Percentiles rank a stretch among this genome's conserved stretches.
Evolutionary conservation across 805 yeast genomes (phyloP).

Genomic region (Candida coquimbonensis): DNA sequence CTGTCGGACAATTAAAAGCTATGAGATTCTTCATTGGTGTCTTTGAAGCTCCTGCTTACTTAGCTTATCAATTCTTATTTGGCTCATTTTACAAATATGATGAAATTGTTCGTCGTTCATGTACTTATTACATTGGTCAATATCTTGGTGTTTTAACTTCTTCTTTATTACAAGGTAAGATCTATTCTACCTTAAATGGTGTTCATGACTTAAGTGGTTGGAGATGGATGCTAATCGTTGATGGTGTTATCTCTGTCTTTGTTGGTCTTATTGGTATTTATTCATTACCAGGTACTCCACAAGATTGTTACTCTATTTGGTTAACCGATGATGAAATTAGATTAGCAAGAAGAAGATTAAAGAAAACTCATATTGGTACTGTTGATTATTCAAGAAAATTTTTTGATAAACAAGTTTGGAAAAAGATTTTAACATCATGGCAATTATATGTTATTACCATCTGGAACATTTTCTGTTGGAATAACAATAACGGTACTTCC

Average conservation of each 20-base stretch:
- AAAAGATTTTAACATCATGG: conserved; percentile 46
- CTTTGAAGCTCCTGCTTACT: conserved; percentile 62
- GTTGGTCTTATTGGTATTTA: conserved; percentile 21
- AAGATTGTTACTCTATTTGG: conserved; percentile 44
- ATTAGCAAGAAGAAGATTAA: conserved; percentile 40
- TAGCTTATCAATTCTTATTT: conserved; percentile 51
- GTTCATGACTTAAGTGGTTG: conserved; percentile 45
- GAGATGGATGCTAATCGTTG: conserved; percentile 65
- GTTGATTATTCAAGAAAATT: conserved; percentile 19
- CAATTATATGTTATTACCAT: conserved; percentile 46
- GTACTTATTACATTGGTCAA: conserved; percentile 55
- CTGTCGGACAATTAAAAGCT: conserved; percentile 48
- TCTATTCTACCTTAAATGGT: conserved; percentile 35
- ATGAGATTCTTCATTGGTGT: conserved; percentile 61
- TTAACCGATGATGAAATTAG: conserved; percentile 52
- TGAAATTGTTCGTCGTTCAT: conserved; percentile 58
- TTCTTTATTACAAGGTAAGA: conserved; percentile 50
- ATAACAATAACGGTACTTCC: conserved; percentile 40
- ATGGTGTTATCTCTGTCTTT: conserved; percentile 46
- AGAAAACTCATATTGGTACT: conserved; percentile 28
- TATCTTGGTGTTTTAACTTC: conserved; percentile 54
- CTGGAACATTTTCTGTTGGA: conserved; percentile 53
- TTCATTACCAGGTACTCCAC: conserved; percentile 60
- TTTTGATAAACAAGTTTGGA: conserved; percentile 45
- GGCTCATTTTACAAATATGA: conserved; percentile 53